Evolutionary conservation across 768 basidiomycete species (phyloP), one percentile per base, ranked within the genome.

Genomic region (Calocera cornea): DNA sequence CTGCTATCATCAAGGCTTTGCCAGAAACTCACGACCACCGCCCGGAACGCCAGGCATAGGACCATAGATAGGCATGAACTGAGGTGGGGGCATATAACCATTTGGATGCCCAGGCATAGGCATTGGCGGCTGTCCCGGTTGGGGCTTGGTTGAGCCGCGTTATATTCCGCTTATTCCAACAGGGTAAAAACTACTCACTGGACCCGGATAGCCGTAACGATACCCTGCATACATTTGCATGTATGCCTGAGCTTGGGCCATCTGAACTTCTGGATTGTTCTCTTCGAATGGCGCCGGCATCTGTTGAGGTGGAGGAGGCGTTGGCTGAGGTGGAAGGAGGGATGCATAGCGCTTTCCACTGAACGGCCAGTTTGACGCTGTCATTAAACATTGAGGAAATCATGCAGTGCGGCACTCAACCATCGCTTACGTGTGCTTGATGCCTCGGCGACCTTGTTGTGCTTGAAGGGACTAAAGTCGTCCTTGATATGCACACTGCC

Each of bases 381-480:
- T 11, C 12, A 65, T 24, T 1, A 33, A 38, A 17, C 31, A 34
- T 40, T 8, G 22, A 19, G 16, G 5, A 17, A 68, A 7, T 8
- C 31, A 12, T 10, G 12, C 29, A 22, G 31, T 66, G 44, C 5
- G 40, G 5, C 22, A 12, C 38, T 27, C 1, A 31, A 38, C 16
- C 34, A 1, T 29, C 16, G 84, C 92, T 72, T 75, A 95, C 93
- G 77, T 70, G 92, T 83, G 73, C 85, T 82, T 29, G 83, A 77
- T 7, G 93, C 84, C 66, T 91, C 90, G 8, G 80, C 83, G 31
- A 93, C 86, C 75, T 91, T 91, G 74, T 84, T 83, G 72, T 88
- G 85, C 78, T 91, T 92, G 84, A 95, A 97, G 17, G 95, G 94
- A 76, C 95, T 97, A 75, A 99, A 99, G 74, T 97, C 95, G 72